Base-by-base conservation (phyloP, 2,329 filamentous ascomycete genomes). In the Dendryphion nanum region DNA sequence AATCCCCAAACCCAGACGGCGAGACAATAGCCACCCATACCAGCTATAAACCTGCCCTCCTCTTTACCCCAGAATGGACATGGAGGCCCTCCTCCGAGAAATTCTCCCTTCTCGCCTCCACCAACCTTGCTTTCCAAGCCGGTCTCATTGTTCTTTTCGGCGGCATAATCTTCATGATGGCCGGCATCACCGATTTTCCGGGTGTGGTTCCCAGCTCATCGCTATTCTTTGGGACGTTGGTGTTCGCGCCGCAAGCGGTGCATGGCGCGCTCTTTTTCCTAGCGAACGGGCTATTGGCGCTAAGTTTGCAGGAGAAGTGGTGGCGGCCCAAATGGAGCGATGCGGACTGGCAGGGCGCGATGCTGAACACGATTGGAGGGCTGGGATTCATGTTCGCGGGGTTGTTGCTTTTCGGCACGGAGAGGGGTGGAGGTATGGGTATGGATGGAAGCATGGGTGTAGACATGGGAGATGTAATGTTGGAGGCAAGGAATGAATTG, bases 151-250 rank as follows among this genome's bases (percentile, higher is more conserved):
- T 57, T 7, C 41, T 61, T 5, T 51, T 62, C 18, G 51, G 58
- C 6, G 56, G 57, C 14, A 38, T 62, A 3, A 50, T 60, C 28
- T 57, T 62, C 37, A 57, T 58, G 49, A 48, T 59, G 28, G 53
- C 53, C 2, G 57, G 53, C 3, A 47, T 61, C n/a, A 49, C 53
- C 13, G 54, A 53, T 20, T 57, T 53, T 13, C 57, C 55, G 2
- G 53, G 49, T n/a, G 12, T 61, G 1, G 42, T 61, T 0, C n/a
- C 44, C 0, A 47, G 54, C 18, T 33, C 50, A 8, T 38, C 40
- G 2, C 41, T 49, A 0, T 24, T 45, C 3, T 55, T 51, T 8
- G 35, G 29, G 0, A 30, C 41, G 4, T 35, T 61, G 4, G 55
- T 59, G 1, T 58, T 59, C 18, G 50, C 51, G 0, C 55, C 55